Conservation (phyloP, 805 yeast genomes). For the baker's yeast (Saccharomyces cerevisiae) region DNA sequence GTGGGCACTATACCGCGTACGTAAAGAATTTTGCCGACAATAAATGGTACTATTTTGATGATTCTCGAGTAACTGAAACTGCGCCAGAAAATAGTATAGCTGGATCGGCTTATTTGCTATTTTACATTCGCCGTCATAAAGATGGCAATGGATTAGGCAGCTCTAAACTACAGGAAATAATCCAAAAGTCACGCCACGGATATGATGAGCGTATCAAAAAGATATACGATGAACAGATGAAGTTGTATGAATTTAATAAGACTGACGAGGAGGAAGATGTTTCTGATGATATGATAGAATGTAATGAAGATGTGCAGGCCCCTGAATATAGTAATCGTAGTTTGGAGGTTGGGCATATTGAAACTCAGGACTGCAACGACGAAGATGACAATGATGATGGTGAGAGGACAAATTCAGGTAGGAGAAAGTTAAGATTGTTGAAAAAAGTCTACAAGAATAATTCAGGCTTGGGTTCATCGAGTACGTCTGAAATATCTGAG, state of each 20-base stretch:
- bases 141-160: slow-evolving; percentile 39
- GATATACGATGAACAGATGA: slow-evolving; percentile 18
- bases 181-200: slow-evolving; percentile 35
- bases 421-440: slow-evolving; percentile 25
- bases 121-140: slow-evolving; percentile 53
- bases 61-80: slow-evolving; percentile 59
- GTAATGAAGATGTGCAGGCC: not conserved
- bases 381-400: slow-evolving; percentile 5
- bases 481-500: not conserved
- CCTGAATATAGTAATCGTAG: slow-evolving; percentile 16
- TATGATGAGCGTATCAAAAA: slow-evolving; percentile 20
- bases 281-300: slow-evolving; percentile 6
- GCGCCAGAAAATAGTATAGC: slow-evolving; percentile 54
- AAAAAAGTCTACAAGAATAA: slow-evolving; percentile 15
- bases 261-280: slow-evolving; percentile 20
- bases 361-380: not conserved
- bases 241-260: slow-evolving; percentile 22
- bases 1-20: slow-evolving; percentile 93
- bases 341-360: slow-evolving; percentile 20
- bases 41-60: slow-evolving; percentile 87
- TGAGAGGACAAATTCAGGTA: slow-evolving; percentile 14
- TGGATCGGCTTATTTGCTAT: slow-evolving; percentile 79
- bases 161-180: slow-evolving; percentile 33
- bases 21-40: slow-evolving; percentile 69
- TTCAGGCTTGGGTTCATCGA: not conserved